Evolutionary conservation across 441 rosid species (phyloP), one percentile per base, ranked within the genome.

Genomic region (Erodium moschatum): DNA sequence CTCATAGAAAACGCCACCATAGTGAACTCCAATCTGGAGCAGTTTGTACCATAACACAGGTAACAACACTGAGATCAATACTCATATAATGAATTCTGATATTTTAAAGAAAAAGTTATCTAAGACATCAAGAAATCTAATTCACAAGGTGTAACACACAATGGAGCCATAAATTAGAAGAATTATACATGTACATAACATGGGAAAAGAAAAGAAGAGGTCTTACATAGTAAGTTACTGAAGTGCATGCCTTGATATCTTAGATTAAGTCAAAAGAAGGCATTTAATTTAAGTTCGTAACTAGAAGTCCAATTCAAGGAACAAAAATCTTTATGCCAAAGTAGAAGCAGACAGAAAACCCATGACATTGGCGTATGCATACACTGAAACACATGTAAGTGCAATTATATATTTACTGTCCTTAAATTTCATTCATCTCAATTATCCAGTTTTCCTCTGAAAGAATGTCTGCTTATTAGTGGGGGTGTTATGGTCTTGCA

Each of bases 21-120:
- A 84, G 72, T 93, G 98, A 52, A 93, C 91, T 76, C 98, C 95
- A 79, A 93, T 77, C 97, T 93, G 87, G 87, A 79, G 8, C 70
- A 69, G 50, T 31, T 40, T 0, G n/a, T 48, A 62, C 44, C 33
- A 38, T 29, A 18, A 74, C 65, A 29, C 15, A 21, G 54, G 61
- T 63, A 6, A 58, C 18, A 20, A 21, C 8, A 20, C 64, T 15
- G 31, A 60, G n/a, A 56, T 6, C n/a, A 21, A 19, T 9, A 21
- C 13, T 20, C 42, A 7, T 33, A 19, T 33, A 19, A 33, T 52
- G 42, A 6, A 13, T 24, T 46, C 33, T 6, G 5, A 65, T 18
- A 65, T 65, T 42, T 31, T 3, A 50, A 46, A 48, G 40, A 35
- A 35, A 35, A 35, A 35, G 2, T 35, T 35, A 35, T 7, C 40